These are phyloP conservation scores for Beta macrorhiza DNA, from an alignment of 179 eudicot species.

Conservation along the genomic window DNA sequence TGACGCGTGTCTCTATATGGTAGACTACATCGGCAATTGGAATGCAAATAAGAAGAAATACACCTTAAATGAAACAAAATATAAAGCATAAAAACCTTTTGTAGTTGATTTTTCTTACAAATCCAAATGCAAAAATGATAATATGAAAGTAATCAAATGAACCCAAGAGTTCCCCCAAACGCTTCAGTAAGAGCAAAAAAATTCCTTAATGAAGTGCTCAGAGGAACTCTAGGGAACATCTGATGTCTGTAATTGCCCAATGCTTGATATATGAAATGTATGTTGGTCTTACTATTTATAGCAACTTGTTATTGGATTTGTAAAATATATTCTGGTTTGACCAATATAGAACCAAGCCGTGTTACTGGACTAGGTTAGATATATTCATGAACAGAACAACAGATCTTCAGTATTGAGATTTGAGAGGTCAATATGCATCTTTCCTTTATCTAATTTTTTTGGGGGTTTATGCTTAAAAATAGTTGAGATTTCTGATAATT, in stretches of 20 bases:
- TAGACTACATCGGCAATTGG: not conserved
- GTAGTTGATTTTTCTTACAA: not conserved
- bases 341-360: not conserved
- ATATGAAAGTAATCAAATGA: conserved; percentile 1
- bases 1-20: not conserved
- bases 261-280: not conserved
- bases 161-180: conserved; percentile 24
- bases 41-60: not conserved
- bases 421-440: conserved; percentile 5
- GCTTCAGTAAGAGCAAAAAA: conserved; percentile 5
- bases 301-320: not conserved
- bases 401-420: not conserved
- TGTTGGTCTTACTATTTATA: not conserved
- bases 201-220: conserved; percentile 20
- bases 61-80: not conserved
- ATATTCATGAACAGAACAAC: not conserved
- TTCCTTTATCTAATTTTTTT: not conserved
- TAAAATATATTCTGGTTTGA: not conserved
- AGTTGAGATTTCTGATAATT: not conserved
- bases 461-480: not conserved
- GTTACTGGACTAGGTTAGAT: not conserved
- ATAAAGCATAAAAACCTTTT: not conserved
- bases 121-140: not conserved
- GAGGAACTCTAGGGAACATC: conserved; percentile 26
- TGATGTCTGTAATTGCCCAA: not conserved